Base-by-base conservation (phyloP, 2,329 filamentous ascomycete species). In the Coleophoma eucalyptorum region DNA sequence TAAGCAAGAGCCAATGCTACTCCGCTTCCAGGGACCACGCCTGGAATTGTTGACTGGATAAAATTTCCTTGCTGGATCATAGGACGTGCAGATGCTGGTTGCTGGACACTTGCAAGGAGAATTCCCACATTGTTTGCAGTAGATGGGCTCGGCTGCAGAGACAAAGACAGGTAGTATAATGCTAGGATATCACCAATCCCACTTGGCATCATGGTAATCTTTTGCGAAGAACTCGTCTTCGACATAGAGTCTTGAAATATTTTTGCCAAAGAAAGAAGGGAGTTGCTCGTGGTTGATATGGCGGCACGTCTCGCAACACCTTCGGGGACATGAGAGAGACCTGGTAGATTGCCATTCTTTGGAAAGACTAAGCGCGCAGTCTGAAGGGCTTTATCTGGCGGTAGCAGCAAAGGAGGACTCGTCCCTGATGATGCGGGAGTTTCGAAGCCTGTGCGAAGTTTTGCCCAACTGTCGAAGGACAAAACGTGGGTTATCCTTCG, bases 41-140 rank as follows among this genome's bases (percentile, higher is more conserved):
- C 93, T 13, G 90, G 88, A 48, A 94, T 84, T 13, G 71, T 72
- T 12, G 72, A 73, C 18, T 75, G 65, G 21, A 60, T 57, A 8
- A 65, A 52, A 51, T 33, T 61, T 45, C 63, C 70, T 50, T 51
- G 61, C 49, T 55, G 60, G 19, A 63, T 60, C 5, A 58, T 58
- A 50, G 60, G 61, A 21, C 61, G 60, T 15, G 69, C 72, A 56
- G 70, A 68, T 20, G 72, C 69, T 8, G 72, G 66, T 60, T 96
- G 91, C 64, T 96, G 94, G 18, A 97, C 89, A 50, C 94, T 90
- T 5, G 94, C 94, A n/a, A 99, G 81, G 26, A 99, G 77, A 50
- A 99, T 99, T 3, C 94, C 94, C 12, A 99, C 92, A 66, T 99
- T 99, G 66, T 99, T 99, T 1, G 94, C 94, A 0, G 94, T 99